These are phyloP conservation scores for Fereydounia khargensis DNA, from an alignment of 1,284 basidiomycete species.

Conservation along the genomic window DNA sequence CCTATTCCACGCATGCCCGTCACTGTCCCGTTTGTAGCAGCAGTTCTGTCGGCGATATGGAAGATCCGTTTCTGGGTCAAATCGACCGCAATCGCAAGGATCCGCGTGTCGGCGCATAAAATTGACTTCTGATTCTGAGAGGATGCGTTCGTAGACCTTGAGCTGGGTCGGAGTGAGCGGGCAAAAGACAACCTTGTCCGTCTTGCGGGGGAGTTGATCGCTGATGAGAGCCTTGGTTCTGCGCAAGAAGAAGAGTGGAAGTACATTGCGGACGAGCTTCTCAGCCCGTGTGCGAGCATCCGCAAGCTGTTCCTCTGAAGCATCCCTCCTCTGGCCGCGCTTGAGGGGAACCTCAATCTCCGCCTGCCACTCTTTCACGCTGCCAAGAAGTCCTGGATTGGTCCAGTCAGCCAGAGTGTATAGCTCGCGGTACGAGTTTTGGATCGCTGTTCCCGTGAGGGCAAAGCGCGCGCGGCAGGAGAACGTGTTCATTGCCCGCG, in stretches of 20 bases:
- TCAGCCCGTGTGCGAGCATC: constrained; percentile 58
- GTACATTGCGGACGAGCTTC: constrained; percentile 65
- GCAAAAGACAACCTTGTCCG: constrained; percentile 83
- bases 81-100: constrained; percentile 70
- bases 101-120: constrained; percentile 69
- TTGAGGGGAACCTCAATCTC: constrained; percentile 61
- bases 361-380: constrained; percentile 18
- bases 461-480: constrained; percentile 69
- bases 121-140: constrained; percentile 66
- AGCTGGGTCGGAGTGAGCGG: constrained; percentile 71
- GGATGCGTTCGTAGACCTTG: constrained; percentile 69
- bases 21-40: constrained; percentile 63
- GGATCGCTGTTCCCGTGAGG: constrained; percentile 76
- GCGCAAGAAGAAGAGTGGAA: constrained; percentile 74
- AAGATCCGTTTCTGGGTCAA: constrained; percentile 23
- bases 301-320: constrained; percentile 67
- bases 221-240: constrained; percentile 79
- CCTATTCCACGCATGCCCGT: constrained; percentile 60
- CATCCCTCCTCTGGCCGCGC: constrained; percentile 65
- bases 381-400: constrained; percentile 24
- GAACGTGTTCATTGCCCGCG: constrained; percentile 68
- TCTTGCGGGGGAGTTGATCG: constrained; percentile 75
- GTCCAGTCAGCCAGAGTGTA: constrained; percentile 63
- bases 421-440: constrained; percentile 78
- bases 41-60: constrained; percentile 45